A percentile compares a stretch with the other conserved stretches of the same genome.
Conservation (phyloP, 805 yeast species). For the Saccharomycopsis selenospora region DNA sequence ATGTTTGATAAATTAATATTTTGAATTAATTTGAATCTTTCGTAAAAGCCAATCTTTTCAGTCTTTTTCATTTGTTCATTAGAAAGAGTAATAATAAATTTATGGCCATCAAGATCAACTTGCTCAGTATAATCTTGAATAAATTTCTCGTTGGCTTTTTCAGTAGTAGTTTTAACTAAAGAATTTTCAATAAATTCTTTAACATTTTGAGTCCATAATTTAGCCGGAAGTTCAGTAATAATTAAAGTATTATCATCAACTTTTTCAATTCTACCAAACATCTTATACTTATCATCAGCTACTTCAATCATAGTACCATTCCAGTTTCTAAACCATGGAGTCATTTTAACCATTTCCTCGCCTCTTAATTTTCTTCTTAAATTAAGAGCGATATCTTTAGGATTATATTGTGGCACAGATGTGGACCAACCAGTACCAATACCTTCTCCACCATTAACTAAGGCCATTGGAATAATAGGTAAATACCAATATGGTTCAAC, state of each 20-base stretch:
- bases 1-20: slow-evolving; percentile 71
- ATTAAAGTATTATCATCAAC: slow-evolving; percentile 73
- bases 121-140: slow-evolving; percentile 46
- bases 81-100: slow-evolving; percentile 67
- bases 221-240: slow-evolving; percentile 88
- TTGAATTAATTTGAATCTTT: slow-evolving; percentile 71
- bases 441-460: slow-evolving; percentile 95
- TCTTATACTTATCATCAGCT: slow-evolving; percentile 61
- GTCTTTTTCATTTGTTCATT: slow-evolving; percentile 82
- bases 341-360: slow-evolving; percentile 63
- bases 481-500: slow-evolving; percentile 95
- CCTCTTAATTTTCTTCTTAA: slow-evolving; percentile 65
- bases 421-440: slow-evolving; percentile 99
- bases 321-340: slow-evolving; percentile 97
- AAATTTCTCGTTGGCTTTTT: slow-evolving; percentile 37
- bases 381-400: slow-evolving; percentile 71
- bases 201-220: slow-evolving; percentile 86
- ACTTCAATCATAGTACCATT: slow-evolving; percentile 66
- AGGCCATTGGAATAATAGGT: slow-evolving; percentile 90
- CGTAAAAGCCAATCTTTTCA: slow-evolving; percentile 65
- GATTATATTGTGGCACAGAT: slow-evolving; percentile 83
- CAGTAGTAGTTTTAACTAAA: slow-evolving; percentile 45
- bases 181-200: slow-evolving; percentile 58
- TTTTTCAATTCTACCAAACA: slow-evolving; percentile 76
- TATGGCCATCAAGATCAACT: slow-evolving; percentile 66